A percentile compares a stretch with the other conserved stretches of the same genome.
phyloP scores from a whole-genome alignment of 306 rosid genomes.

The Mimosa pudica region DNA sequence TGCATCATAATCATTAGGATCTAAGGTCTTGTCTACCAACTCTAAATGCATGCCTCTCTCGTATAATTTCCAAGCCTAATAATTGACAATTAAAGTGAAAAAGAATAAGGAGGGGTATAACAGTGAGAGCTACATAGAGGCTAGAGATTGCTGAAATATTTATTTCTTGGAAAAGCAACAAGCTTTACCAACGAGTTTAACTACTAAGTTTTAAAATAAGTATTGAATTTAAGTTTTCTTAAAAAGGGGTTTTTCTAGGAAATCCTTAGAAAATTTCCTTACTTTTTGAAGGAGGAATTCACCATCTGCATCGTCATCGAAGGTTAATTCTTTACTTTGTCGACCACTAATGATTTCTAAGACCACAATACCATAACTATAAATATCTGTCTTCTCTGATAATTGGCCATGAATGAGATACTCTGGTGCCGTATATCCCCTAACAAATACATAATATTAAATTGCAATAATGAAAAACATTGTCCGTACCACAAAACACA shows the following conservation, averaged over 20 bases:
- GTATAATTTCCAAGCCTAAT: neutral
- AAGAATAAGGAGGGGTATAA: too few species aligned
- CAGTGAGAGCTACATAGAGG: too few species aligned
- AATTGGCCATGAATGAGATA: neutral
- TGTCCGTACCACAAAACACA: too few species aligned
- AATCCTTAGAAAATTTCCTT: neutral
- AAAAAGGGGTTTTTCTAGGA: too few species aligned
- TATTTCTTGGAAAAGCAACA: too few species aligned
- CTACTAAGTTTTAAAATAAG: too few species aligned
- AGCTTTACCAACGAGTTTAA: too few species aligned
- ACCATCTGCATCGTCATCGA: neutral
- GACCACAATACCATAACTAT: neutral
- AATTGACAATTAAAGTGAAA: neutral
- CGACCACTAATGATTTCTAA: neutral
- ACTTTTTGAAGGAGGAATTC: neutral
- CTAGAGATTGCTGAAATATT: too few species aligned
- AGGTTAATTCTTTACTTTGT: neutral
- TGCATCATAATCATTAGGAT: neutral
- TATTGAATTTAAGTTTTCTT: too few species aligned
- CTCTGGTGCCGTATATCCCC: neutral
- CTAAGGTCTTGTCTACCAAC: neutral
- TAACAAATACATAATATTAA: neutral
- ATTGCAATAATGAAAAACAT: too few species aligned
- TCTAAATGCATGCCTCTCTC: neutral
- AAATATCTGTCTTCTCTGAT: neutral